Evolutionary conservation across 768 basidiomycete genomes (phyloP), one percentile per base, ranked within the genome.

Genomic region (Suillus luteus): DNA sequence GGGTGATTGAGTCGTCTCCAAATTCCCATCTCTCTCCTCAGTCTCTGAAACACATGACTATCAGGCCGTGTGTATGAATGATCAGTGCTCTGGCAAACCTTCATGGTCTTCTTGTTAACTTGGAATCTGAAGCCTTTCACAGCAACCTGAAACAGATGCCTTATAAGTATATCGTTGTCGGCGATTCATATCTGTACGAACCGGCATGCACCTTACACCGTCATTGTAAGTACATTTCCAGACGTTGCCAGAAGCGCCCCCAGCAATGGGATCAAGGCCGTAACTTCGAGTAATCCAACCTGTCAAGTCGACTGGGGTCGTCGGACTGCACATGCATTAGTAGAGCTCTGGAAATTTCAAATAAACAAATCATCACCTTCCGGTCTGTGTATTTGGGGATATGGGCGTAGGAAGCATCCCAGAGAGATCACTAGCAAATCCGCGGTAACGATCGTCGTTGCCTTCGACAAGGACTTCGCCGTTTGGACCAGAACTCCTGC

Each of bases 1-100:
- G 31, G 57, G 55, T 70, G 67, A 11, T 60, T 37, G 2, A 74
- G 62, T 52, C 64, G 33, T 48, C 61, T 66, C 73, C 73, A 74
- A 22, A 72, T 65, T 17, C 66, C 64, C 17, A 72, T 61, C 55
- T 73, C 72, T 44, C 73, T 65, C 9, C 66, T 62, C 31, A 73
- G 59, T 43, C 64, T 44, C 69, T 69, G 54, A 33, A 27, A 57
- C 33, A 44, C 4, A 24, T 12, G 22, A 61, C 27, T 33, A 44
- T 55, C 15, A 22, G 59, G 2, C 33, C 19, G 17, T 52, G 9
- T 17, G 27, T n/a, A 22, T n/a, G 19, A 22, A 17, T 9, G 8
- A 62, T 12, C 37, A 40, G 14, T 33, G 31, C 55, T 38, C 7
- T 19, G 14, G 19, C 61, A 59, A 41, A 62, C 55, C 55, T 62